A percentile compares a stretch with the other conserved stretches of the same genome.
Conservation (phyloP, 2,329 filamentous ascomycete species). For the Dothideomycetidae sp. region DNA sequence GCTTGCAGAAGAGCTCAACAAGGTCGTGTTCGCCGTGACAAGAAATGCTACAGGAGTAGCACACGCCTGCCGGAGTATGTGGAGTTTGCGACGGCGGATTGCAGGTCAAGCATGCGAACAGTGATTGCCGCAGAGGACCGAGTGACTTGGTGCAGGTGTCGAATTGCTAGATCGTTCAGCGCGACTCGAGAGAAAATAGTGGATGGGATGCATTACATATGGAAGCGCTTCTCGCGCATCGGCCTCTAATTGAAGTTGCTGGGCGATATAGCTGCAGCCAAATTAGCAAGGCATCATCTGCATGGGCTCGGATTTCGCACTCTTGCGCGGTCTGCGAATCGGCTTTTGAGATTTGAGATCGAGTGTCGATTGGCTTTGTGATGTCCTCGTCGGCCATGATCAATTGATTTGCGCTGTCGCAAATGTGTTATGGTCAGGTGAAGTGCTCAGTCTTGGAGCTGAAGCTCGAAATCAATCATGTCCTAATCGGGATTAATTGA, state of each 20-base stretch:
- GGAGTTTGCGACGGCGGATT: slow-evolving; percentile 60
- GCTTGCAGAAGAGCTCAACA: slow-evolving; percentile 90
- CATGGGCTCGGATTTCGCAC: slow-evolving; percentile 15
- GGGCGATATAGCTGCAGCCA: slow-evolving; percentile 61
- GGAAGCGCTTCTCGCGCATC: slow-evolving; percentile 91
- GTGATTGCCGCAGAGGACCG: slow-evolving; percentile 69
- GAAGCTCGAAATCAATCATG: slow-evolving; percentile 7
- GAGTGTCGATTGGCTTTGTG: slow-evolving; percentile 18
- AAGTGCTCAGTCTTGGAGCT: slow-evolving; percentile 4
- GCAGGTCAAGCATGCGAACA: slow-evolving; percentile 91
- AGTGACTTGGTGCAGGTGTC: slow-evolving; percentile 85
- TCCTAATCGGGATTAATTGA: slow-evolving; percentile 8
- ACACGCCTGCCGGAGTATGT: slow-evolving; percentile 67
- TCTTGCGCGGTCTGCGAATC: slow-evolving; percentile 41
- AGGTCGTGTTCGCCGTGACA: slow-evolving; percentile 92
- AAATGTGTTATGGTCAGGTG: too few species aligned
- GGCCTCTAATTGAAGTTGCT: slow-evolving; percentile 79
- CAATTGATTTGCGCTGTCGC: too few species aligned
- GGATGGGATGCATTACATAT: slow-evolving; percentile 48
- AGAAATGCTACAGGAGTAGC: slow-evolving; percentile 91
- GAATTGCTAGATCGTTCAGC: slow-evolving; percentile 52
- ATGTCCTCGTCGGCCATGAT: neutral
- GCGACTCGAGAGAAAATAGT: neutral
- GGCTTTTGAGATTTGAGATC: slow-evolving; percentile 32
- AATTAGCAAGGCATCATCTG: neutral